Evolutionary conservation across 2,329 filamentous ascomycete genomes (phyloP), one percentile per base, ranked within the genome.

Genomic region (Colletotrichum phormii): DNA sequence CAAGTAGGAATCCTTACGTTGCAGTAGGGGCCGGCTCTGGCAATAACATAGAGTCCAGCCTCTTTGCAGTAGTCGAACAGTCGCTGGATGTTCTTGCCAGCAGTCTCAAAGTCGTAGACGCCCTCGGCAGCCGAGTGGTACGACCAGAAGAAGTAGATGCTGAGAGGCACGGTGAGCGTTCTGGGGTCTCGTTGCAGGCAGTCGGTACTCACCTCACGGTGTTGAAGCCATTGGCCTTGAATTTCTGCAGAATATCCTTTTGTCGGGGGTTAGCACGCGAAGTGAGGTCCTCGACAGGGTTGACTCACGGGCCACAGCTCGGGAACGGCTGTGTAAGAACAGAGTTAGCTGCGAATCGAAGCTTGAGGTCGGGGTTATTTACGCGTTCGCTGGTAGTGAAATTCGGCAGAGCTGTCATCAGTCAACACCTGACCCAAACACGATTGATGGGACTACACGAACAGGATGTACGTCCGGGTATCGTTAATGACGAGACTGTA

Each of bases 91-190:
- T 62, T 72, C 58, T 72, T 72, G 9, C 70, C 65, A 22, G 58
- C 65, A 1, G 70, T 90, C 74, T 94, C 88, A 7, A 94, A 84
- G 18, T 89, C 91, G 77, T 95, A 94, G 22, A 95, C 86, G 0
- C 93, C 94, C 3, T 94, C 90, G 1, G 91, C 91, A 8, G 85
- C 86, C 77, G 94, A 95, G 5, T 90, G 85, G 1, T 93, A 94
- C 0, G 92, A 93, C 94, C 94, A 97, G 77, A 95, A 89, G 12
- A 92, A 86, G 78, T 96, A 96, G 80, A 95, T 94, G 0, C 93
- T 72, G 13, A 7, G 6, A 4, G n/a, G 5, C 2, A 26, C 6
- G 24, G 18, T 37, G 49, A 49, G 46, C 8, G 22, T 5, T 15
- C 18, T 24, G 31, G 22, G 5, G 33, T n/a, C n/a, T 53, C 11